A percentile compares a stretch with the other conserved stretches of the same genome.
Evolutionary conservation across 1,284 basidiomycete species (phyloP).

Genomic region (Cryptococcus sp.): DNA sequence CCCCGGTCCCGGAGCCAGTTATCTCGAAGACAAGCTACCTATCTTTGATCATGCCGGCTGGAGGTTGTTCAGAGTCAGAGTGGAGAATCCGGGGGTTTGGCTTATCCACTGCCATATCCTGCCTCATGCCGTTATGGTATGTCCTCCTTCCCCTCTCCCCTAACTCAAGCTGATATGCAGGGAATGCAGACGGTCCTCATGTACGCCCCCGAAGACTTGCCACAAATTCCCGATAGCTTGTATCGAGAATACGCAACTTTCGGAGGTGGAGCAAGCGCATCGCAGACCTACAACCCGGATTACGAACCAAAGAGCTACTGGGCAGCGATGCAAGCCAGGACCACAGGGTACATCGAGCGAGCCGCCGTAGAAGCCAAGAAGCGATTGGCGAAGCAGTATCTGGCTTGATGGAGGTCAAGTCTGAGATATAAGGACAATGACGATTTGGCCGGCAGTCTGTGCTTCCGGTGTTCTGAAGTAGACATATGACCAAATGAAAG

Average conservation of each 20-base stretch:
- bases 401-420: too few relatives aligned
- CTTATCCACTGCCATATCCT: conserved; percentile 12
- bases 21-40: conserved; percentile 1
- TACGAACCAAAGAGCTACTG: conserved; percentile 7
- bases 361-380: background rate
- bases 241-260: conserved; percentile 7
- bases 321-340: background rate
- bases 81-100: conserved; percentile 10
- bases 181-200: conserved; percentile 9
- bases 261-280: conserved; percentile 6
- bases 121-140: conserved; percentile 9
- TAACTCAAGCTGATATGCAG: background rate
- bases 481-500: too few relatives aligned
- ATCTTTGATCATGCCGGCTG: conserved; percentile 5
- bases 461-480: too few relatives aligned
- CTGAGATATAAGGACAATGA: too few relatives aligned
- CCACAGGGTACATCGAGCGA: background rate
- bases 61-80: conserved; percentile 9
- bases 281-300: conserved; percentile 1
- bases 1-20: conserved; percentile 8
- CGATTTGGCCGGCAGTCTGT: too few relatives aligned
- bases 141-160: background rate
- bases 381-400: background rate
- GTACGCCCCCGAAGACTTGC: conserved; percentile 9
- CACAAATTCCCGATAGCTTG: conserved; percentile 6